phyloP scores from a whole-genome alignment of 495 filamentous ascomycete genomes.

The Glarea lozoyensis region DNA sequence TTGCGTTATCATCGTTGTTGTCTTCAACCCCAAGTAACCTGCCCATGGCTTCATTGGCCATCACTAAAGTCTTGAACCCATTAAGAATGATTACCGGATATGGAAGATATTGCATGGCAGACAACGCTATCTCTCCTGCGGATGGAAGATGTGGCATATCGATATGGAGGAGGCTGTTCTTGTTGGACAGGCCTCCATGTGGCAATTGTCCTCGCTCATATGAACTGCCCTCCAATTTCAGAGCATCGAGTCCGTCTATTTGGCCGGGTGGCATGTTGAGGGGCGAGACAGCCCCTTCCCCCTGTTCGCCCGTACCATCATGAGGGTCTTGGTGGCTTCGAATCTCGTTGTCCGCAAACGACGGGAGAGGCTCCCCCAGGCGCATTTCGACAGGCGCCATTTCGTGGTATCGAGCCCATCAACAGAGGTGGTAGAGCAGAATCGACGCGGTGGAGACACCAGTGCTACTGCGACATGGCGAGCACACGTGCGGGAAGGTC shows the following conservation, averaged over 20 bases:
- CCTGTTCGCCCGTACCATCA: too few relatives aligned
- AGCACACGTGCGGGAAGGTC: too few relatives aligned
- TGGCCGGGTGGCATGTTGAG: conserved; percentile 13
- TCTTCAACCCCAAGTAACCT: conserved; percentile 38
- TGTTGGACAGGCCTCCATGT: conserved; percentile 1
- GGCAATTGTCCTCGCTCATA: conserved; percentile 13
- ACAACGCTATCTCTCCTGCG: conserved; percentile 43
- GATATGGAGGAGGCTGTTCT: conserved; percentile 9
- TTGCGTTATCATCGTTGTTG: conserved; percentile 16
- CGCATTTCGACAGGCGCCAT: too few relatives aligned
- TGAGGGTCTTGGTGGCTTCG: too few relatives aligned
- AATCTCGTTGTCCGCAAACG: too few relatives aligned
- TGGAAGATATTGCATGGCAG: conserved; percentile 59
- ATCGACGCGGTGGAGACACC: too few relatives aligned
- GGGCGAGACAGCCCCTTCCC: conserved; percentile 11
- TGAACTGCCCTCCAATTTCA: too few relatives aligned
- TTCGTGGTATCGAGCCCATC: too few relatives aligned
- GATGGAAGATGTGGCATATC: conserved; percentile 15
- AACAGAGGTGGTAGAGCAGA: too few relatives aligned
- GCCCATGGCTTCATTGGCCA: conserved; percentile 67
- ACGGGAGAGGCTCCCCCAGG: too few relatives aligned
- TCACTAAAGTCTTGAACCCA: conserved; percentile 50
- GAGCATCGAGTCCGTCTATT: conserved; percentile 16
- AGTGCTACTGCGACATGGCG: too few relatives aligned
- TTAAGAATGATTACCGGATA: conserved; percentile 56